Evolutionary conservation across 2,329 filamentous ascomycete species (phyloP), one percentile per base, ranked within the genome.

Genomic region (Sporothrix luriei): DNA sequence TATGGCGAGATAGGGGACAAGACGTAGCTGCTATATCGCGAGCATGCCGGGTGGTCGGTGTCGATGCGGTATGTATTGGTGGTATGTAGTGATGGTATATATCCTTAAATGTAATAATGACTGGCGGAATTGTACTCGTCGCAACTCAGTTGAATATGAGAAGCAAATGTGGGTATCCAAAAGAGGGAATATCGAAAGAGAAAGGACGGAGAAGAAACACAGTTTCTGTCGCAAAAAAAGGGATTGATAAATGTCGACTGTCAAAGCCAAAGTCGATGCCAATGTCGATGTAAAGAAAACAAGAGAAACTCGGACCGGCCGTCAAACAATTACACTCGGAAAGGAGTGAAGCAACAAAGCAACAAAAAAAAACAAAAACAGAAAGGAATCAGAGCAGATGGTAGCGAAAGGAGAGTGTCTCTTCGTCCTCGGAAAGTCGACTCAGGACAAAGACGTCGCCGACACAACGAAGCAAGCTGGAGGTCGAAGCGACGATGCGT

Each of bases 281-380:
- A 73, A 74, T 76, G 73, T 65, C 49, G 49, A 55, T 38, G 26
- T 51, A 26, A 33, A 46, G 59, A 51, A 68, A 68, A 55, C 64
- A 71, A 40, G 40, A 62, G 57, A 68, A 69, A 65, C 38, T 68
- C 73, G 74, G 74, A 55, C 74, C 74, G 55, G 74, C 74, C 75
- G 75, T 77, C 71, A 57, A 57, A 70, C 43, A 40, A 33, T 70
- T 38, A 65, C 62, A 38, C 62, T 24, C 21, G 13, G 16, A 65
- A 65, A n/a, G 19, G 26, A 51, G 61, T 48, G 43, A 49, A 33
- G 6, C 33, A 33, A 33, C 33, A 33, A 33, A 33, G 9, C 33
- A 33, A 64, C 59, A 54, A 38, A 33, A n/a, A 33, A 61, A 26
- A 38, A 40, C 46, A 38, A 33, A n/a, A 33, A 61, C n/a, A 38